Percentiles rank a stretch among this genome's conserved stretches.
phyloP scores from a whole-genome alignment of 2,329 filamentous ascomycete genomes.

The Mollisiaceae sp. region DNA sequence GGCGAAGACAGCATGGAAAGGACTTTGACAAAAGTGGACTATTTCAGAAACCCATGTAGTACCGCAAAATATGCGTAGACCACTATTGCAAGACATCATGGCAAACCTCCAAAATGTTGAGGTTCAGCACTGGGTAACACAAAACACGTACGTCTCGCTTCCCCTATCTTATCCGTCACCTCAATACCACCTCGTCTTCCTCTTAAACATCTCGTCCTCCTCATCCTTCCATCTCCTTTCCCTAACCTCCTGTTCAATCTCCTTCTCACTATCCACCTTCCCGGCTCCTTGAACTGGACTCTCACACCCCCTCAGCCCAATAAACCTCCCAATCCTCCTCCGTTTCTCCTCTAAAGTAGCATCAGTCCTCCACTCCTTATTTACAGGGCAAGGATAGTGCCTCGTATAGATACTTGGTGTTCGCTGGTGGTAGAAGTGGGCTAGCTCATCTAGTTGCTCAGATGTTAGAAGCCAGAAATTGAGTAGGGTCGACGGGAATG shows the following conservation, averaged over 20 bases:
- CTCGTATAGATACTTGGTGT: constrained; percentile 58
- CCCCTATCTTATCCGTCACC: not conserved
- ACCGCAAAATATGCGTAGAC: not conserved
- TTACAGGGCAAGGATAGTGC: constrained; percentile 71
- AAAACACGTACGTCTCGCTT: not conserved
- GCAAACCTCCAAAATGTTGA: not conserved
- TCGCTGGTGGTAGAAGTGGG: constrained; percentile 75
- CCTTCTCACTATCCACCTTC: constrained; percentile 39
- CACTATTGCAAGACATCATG: not conserved
- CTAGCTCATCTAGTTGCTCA: constrained; percentile 70
- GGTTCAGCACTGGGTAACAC: too few relatives aligned
- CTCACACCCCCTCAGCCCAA: constrained; percentile 69
- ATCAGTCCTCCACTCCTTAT: constrained; percentile 55
- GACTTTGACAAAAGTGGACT: constrained; percentile 54
- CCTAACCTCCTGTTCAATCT: constrained; percentile 47
- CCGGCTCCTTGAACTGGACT: constrained; percentile 47
- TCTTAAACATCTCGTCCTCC: constrained; percentile 40
- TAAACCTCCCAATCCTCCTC: constrained; percentile 74
- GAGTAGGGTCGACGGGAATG: constrained; percentile 70
- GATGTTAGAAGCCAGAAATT: constrained; percentile 77
- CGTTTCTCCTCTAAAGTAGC: constrained; percentile 67
- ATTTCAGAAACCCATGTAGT: not conserved
- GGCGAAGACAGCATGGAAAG: constrained; percentile 82
- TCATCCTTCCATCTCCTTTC: constrained; percentile 40
- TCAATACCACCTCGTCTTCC: constrained; percentile 38